These are phyloP conservation scores for Punica granatum DNA, from an alignment of 345 rosid genomes.

Conservation along the genomic window DNA sequence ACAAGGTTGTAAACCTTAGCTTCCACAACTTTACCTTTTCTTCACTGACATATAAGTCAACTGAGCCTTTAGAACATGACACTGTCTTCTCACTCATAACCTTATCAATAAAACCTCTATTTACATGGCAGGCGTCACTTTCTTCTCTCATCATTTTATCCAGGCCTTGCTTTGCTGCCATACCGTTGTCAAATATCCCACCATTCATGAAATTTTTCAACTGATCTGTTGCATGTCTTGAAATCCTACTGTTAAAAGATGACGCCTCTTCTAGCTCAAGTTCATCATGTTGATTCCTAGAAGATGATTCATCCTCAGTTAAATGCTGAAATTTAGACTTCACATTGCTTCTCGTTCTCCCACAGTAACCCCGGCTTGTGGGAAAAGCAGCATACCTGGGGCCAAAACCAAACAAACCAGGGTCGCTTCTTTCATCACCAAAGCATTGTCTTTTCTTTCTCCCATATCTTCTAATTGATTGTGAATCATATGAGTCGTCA, in stretches of 20 bases:
- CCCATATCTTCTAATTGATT: constrained; percentile 13
- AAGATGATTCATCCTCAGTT: constrained; percentile 21
- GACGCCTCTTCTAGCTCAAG: constrained; percentile 20
- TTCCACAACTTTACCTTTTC: constrained; percentile 55
- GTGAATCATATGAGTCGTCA: constrained; percentile 17
- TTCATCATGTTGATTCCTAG: constrained; percentile 21
- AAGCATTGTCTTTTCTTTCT: constrained; percentile 14
- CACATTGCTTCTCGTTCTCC: constrained; percentile 19
- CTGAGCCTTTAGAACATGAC: constrained; percentile 32
- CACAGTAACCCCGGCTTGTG: constrained; percentile 12
- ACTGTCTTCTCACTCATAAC: constrained; percentile 23
- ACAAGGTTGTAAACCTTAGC: constrained; percentile 1
- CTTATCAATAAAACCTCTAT: constrained; percentile 23
- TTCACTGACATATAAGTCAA: constrained; percentile 34
- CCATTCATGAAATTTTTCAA: constrained; percentile 8
- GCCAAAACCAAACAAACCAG: constrained; percentile 13
- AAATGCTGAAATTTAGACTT: constrained; percentile 11
- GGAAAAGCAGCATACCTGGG: constrained; percentile 17
- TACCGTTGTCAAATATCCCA: constrained; percentile 15
- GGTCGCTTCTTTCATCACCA: constrained; percentile 22
- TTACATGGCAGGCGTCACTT: constrained; percentile 10
- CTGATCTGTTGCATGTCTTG: constrained; percentile 17
- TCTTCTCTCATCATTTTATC: constrained; percentile 22
- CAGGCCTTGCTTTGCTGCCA: constrained; percentile 12
- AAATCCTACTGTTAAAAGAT: constrained; percentile 16